These are phyloP conservation scores for Neurospora sp. DNA, from an alignment of 495 filamentous ascomycete species.

Conservation along the genomic window DNA sequence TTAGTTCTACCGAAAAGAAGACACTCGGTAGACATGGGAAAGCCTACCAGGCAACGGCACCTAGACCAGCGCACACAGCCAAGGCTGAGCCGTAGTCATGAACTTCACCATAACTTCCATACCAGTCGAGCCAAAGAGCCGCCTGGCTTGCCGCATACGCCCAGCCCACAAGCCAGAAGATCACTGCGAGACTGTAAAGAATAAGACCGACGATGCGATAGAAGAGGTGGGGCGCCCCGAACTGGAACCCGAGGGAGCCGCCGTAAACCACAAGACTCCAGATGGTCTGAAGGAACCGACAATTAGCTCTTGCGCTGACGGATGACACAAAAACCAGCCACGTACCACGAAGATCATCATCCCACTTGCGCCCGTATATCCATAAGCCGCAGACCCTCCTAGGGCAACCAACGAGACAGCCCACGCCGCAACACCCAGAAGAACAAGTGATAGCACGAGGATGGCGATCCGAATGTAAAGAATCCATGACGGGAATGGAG, in stretches of 20 bases:
- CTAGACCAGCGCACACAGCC: conserved; percentile 28
- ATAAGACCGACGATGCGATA: conserved; percentile 24
- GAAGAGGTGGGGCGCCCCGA: conserved; percentile 20
- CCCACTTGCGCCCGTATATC: conserved; percentile 15
- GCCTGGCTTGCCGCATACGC: conserved; percentile 28
- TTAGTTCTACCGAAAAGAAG: background rate
- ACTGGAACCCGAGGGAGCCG: conserved; percentile 16
- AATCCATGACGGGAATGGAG: conserved; percentile 20
- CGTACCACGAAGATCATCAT: conserved; percentile 30
- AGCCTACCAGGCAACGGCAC: conserved; percentile 29
- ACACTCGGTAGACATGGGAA: background rate
- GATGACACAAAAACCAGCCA: background rate
- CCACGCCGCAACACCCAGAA: conserved; percentile 25
- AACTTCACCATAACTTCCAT: background rate
- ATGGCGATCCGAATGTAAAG: conserved; percentile 24
- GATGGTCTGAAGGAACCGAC: conserved; percentile 14
- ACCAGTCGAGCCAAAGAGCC: conserved; percentile 9
- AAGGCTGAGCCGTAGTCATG: conserved; percentile 15
- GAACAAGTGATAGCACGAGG: conserved; percentile 25
- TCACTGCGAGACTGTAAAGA: conserved; percentile 20
- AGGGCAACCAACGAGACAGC: conserved; percentile 16
- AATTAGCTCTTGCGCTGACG: background rate
- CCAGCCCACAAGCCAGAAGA: conserved; percentile 36
- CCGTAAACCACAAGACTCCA: conserved; percentile 27
- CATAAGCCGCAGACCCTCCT: background rate